phyloP scores from a whole-genome alignment of 805 yeast species.

The Myxozyma neotropica region DNA sequence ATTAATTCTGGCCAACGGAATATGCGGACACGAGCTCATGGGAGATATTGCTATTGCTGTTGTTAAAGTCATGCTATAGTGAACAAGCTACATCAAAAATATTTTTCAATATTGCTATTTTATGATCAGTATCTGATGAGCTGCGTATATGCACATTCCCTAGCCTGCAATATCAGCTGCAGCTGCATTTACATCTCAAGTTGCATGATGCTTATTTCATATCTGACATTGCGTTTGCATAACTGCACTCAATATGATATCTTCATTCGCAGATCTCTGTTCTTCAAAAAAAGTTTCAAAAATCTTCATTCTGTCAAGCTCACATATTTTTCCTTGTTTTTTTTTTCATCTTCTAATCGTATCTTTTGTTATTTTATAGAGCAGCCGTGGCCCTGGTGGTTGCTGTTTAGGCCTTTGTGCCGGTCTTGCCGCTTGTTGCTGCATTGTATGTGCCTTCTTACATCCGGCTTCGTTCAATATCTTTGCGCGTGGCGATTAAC shows the following conservation, averaged over 20 bases:
- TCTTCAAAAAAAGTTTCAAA: no score
- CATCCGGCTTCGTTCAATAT: neutral
- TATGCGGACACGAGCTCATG: neutral
- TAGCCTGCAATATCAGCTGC: no score
- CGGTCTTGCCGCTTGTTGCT: slow-evolving; percentile 23
- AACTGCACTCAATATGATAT: no score
- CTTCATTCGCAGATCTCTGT: no score
- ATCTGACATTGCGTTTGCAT: no score
- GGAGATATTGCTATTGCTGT: slow-evolving; percentile 6
- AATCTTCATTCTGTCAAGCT: no score
- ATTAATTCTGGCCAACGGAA: neutral
- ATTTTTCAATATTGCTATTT: no score
- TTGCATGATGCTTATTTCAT: no score
- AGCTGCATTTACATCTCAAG: no score
- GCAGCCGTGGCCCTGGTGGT: slow-evolving; percentile 10
- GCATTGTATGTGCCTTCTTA: slow-evolving; percentile 5
- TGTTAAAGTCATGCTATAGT: neutral
- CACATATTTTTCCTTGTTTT: neutral
- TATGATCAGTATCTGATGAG: no score
- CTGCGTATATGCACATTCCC: no score
- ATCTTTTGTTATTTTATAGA: neutral
- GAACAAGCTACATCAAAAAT: no score
- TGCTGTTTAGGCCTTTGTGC: slow-evolving; percentile 23
- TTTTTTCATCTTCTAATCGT: neutral
- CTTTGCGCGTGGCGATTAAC: neutral